A percentile compares a stretch with the other conserved stretches of the same genome.
These are phyloP conservation scores for Spergularia bocconei DNA, from an alignment of 148 eudicot genomes.

Conservation along the genomic window DNA sequence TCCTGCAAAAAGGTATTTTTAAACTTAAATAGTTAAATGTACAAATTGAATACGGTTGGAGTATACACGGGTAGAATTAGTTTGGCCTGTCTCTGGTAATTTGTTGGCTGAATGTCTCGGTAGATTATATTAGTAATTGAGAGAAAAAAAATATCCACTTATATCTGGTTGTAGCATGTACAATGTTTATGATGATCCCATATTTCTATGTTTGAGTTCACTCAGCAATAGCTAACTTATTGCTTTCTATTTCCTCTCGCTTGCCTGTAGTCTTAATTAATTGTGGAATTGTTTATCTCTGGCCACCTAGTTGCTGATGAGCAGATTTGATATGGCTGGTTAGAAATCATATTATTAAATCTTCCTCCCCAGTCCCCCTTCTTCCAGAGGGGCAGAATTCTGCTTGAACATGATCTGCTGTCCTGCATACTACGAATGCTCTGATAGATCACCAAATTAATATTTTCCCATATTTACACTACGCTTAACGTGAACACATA, in stretches of 20 bases:
- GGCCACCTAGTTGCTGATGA: neutral
- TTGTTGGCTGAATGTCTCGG: neutral
- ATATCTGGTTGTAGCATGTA: neutral
- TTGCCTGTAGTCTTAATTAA: constrained; percentile 4
- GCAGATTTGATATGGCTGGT: neutral
- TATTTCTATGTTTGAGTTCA: neutral
- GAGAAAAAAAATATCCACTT: no score
- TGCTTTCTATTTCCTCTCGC: neutral
- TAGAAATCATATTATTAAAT: neutral
- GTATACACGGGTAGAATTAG: neutral
- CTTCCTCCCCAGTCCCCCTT: neutral
- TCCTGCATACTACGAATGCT: neutral
- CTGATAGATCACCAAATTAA: neutral
- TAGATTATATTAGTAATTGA: no score
- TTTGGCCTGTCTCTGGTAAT: neutral
- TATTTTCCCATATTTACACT: neutral
- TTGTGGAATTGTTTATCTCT: neutral
- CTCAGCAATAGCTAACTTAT: neutral
- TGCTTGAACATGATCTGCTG: neutral
- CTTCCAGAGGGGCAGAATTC: neutral
- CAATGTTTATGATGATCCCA: neutral
- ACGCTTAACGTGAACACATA: neutral
- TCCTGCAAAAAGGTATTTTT: neutral
- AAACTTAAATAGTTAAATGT: neutral
- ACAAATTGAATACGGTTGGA: neutral